phyloP scores from a whole-genome alignment of 805 yeast genomes.

The Candida cerambycidarum region DNA sequence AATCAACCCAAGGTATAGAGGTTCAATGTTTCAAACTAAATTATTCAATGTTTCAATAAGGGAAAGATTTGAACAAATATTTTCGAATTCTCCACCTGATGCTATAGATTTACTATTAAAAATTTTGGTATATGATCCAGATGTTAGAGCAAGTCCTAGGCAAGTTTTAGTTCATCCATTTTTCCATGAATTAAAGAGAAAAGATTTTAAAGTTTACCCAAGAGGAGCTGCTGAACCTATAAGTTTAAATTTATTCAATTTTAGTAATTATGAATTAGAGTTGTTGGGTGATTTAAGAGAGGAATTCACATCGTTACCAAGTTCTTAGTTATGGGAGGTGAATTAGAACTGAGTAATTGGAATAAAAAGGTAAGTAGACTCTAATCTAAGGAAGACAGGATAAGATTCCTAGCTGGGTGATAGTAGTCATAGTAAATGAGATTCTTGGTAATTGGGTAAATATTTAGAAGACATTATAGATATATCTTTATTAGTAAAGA shows the following conservation, averaged over 20 bases:
- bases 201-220: conserved; percentile 52
- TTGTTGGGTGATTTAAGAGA: conserved; percentile 42
- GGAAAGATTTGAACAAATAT: conserved; percentile 48
- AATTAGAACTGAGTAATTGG: not conserved
- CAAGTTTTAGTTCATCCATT: conserved; percentile 85
- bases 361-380: too few relatives aligned
- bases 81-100: conserved; percentile 72
- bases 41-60: conserved; percentile 55
- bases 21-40: conserved; percentile 69
- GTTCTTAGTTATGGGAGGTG: too few relatives aligned
- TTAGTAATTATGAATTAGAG: conserved; percentile 67
- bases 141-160: conserved; percentile 73
- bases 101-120: conserved; percentile 83
- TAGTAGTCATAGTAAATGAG: too few relatives aligned
- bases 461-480: not conserved
- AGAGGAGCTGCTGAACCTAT: conserved; percentile 47
- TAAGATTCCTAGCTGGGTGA: too few relatives aligned
- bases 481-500: not conserved
- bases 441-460: too few relatives aligned
- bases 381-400: too few relatives aligned
- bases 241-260: conserved; percentile 56
- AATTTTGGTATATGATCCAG: conserved; percentile 89
- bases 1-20: conserved; percentile 72
- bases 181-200: conserved; percentile 78
- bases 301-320: conserved; percentile 24